phyloP scores from a whole-genome alignment of 306 rosid genomes.

The Clitoria ternatea region DNA sequence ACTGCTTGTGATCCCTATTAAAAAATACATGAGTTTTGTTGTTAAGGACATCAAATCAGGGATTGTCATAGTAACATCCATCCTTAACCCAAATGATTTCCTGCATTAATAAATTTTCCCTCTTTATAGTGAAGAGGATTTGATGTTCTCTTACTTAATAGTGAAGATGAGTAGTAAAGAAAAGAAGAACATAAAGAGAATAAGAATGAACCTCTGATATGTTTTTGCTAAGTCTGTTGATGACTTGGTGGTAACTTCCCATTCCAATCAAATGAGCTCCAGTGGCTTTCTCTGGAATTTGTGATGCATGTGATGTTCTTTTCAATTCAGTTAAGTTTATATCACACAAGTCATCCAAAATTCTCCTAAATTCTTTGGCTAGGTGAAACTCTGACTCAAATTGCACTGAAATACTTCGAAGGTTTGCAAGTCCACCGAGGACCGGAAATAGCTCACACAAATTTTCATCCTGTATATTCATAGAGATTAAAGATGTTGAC shows the following conservation, averaged over 20 bases:
- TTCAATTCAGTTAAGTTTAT: background rate
- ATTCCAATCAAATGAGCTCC: constrained; percentile 6
- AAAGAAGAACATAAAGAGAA: background rate
- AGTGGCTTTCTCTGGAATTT: background rate
- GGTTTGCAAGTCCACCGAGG: background rate
- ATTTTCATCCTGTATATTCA: background rate
- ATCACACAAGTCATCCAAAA: background rate
- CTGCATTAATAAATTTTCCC: too few species aligned
- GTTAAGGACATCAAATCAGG: too few species aligned
- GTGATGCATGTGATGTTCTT: background rate
- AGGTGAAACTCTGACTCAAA: background rate
- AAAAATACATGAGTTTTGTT: too few species aligned
- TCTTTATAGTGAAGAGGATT: background rate
- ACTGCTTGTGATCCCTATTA: too few species aligned
- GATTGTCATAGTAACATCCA: too few species aligned
- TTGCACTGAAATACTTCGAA: background rate
- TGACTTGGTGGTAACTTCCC: background rate
- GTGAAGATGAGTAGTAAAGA: background rate
- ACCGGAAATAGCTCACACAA: background rate
- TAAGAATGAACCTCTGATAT: constrained; percentile 5
- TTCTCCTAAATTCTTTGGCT: background rate
- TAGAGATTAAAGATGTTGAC: background rate
- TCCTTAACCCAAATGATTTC: too few species aligned
- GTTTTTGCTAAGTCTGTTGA: background rate
- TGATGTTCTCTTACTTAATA: background rate